phyloP scores from a whole-genome alignment of 2,329 filamentous ascomycete genomes.

The Stenocarpella maydis region DNA sequence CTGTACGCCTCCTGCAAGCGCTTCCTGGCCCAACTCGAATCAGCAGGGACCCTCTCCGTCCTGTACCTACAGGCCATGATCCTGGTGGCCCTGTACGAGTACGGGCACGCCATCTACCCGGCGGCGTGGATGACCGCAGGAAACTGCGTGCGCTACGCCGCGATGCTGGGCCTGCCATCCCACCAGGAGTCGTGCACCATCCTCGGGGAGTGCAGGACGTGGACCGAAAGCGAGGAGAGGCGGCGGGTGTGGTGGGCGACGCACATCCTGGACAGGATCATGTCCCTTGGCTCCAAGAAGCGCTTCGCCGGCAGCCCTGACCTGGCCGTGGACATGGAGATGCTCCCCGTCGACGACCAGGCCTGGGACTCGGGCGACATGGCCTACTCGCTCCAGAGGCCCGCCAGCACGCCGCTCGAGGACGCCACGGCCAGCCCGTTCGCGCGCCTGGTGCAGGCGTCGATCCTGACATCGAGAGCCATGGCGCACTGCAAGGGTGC shows the following conservation, averaged over 20 bases:
- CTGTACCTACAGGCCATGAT: conserved; percentile 55
- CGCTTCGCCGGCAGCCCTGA: conserved; percentile 37
- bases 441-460: conserved; percentile 56
- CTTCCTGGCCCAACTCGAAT: conserved; percentile 51
- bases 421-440: conserved; percentile 56
- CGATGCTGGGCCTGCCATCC: conserved; percentile 53
- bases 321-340: conserved; percentile 37
- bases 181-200: conserved; percentile 47
- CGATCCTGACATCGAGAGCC: conserved; percentile 46
- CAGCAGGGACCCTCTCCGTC: conserved; percentile 51
- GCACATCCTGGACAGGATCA: conserved; percentile 52
- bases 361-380: conserved; percentile 52
- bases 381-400: conserved; percentile 39
- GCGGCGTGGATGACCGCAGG: conserved; percentile 58
- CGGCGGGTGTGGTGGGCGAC: conserved; percentile 58
- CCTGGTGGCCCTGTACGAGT: conserved; percentile 56
- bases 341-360: conserved; percentile 49
- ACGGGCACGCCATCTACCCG: conserved; percentile 58
- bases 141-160: conserved; percentile 53
- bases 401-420: conserved; percentile 52
- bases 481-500: conserved; percentile 43
- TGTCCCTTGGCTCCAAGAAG: conserved; percentile 43
- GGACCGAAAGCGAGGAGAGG: conserved; percentile 57
- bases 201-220: conserved; percentile 49
- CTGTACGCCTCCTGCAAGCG: conserved; percentile 54